Percentiles rank a stretch among this genome's conserved stretches.
These are phyloP conservation scores for Quercus robur DNA, from an alignment of 306 rosid genomes.

Conservation along the genomic window DNA sequence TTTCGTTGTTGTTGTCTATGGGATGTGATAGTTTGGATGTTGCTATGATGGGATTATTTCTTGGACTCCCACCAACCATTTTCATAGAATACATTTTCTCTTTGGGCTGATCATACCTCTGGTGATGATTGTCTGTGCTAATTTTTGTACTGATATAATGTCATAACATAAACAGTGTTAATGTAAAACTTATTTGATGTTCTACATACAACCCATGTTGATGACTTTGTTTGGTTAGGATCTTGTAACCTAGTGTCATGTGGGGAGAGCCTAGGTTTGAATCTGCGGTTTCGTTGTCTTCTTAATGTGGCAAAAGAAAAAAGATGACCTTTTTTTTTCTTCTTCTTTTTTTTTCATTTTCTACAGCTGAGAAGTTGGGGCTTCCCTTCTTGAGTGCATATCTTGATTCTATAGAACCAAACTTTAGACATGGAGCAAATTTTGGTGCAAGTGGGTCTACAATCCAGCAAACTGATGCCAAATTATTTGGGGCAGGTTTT, in stretches of 20 bases:
- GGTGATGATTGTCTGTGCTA: neutral
- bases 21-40: too few relatives aligned
- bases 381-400: constrained; percentile 23
- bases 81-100: neutral
- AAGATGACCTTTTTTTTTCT: neutral
- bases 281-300: too few relatives aligned
- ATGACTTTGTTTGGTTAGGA: too few relatives aligned
- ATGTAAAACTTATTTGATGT: neutral
- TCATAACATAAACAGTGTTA: neutral
- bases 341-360: neutral
- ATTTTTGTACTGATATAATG: neutral
- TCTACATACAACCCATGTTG: too few relatives aligned
- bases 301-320: too few relatives aligned
- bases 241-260: too few relatives aligned
- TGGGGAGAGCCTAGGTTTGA: too few relatives aligned
- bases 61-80: too few relatives aligned
- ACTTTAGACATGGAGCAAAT: constrained; percentile 12
- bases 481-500: constrained; percentile 13
- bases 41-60: too few relatives aligned
- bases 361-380: constrained; percentile 20
- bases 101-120: neutral
- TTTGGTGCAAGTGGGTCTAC: constrained; percentile 27
- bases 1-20: too few relatives aligned
- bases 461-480: constrained; percentile 11
- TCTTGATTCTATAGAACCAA: constrained; percentile 23